Percentiles rank a stretch among this genome's conserved stretches.
Evolutionary conservation across 116 monocot genomes (phyloP).

Genomic region (Zostera marina): DNA sequence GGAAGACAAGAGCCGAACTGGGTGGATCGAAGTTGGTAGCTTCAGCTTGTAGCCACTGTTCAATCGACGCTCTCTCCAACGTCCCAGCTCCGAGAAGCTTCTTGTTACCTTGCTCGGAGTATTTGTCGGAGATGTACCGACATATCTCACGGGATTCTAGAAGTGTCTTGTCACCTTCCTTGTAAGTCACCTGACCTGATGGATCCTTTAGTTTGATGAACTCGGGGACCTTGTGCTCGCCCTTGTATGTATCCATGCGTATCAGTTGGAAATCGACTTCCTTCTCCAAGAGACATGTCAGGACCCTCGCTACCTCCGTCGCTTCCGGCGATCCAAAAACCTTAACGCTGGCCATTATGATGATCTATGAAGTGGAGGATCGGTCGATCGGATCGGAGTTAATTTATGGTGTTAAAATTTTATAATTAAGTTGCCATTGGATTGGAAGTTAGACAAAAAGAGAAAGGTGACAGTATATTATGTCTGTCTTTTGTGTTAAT

Average conservation of each 20-base stretch:
- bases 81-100: slow-evolving; percentile 11
- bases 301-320: slow-evolving; percentile 13
- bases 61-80: slow-evolving; percentile 30
- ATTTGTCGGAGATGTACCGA: slow-evolving; percentile 38
- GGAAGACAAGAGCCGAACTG: slow-evolving; percentile 41
- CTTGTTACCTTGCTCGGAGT: slow-evolving; percentile 24
- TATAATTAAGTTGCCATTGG: too few species aligned
- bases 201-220: slow-evolving; percentile 19
- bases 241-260: slow-evolving; percentile 13
- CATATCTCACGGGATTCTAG: slow-evolving; percentile 51
- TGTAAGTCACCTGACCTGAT: slow-evolving; percentile 16
- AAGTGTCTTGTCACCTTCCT: slow-evolving; percentile 9
- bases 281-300: slow-evolving; percentile 25
- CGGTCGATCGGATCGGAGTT: too few species aligned
- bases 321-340: slow-evolving; percentile 11
- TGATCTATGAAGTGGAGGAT: too few species aligned
- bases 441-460: too few species aligned
- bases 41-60: slow-evolving; percentile 68
- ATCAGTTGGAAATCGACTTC: slow-evolving; percentile 19
- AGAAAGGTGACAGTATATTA: too few species aligned
- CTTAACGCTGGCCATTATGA: slow-evolving; percentile 4
- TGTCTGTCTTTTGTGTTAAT: too few species aligned
- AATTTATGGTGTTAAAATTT: too few species aligned
- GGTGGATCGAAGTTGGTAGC: slow-evolving; percentile 34
- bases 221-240: slow-evolving; percentile 13